A percentile compares a stretch with the other conserved stretches of the same genome.
Conservation (phyloP, 2,329 filamentous ascomycete genomes). For the Aphanoascus verrucosus region DNA sequence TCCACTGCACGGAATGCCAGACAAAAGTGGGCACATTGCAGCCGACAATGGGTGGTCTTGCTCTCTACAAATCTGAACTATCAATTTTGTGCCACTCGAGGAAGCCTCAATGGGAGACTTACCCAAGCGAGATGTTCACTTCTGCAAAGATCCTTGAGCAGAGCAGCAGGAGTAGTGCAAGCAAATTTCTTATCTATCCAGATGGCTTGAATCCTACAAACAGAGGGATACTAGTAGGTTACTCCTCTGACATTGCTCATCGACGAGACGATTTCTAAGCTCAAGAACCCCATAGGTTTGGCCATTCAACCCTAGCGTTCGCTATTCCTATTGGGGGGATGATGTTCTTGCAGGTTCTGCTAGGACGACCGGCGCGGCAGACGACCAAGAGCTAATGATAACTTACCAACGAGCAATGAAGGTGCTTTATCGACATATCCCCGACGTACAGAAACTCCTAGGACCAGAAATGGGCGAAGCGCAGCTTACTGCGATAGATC, state of each 20-base stretch:
- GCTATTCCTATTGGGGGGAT: slow-evolving; percentile 35
- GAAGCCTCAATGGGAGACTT: slow-evolving; percentile 23
- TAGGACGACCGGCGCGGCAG: not conserved
- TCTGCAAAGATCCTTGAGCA: slow-evolving; percentile 47
- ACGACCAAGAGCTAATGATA: slow-evolving; percentile 9
- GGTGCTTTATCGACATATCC: slow-evolving; percentile 40
- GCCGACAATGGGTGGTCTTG: slow-evolving; percentile 21
- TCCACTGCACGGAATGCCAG: slow-evolving; percentile 26
- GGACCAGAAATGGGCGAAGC: slow-evolving; percentile 28
- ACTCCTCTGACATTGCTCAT: not conserved
- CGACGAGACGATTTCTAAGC: not conserved
- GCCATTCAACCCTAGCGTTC: slow-evolving; percentile 51
- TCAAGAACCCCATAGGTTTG: slow-evolving; percentile 36
- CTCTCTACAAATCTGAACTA: slow-evolving; percentile 43
- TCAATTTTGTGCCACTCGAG: slow-evolving; percentile 18
- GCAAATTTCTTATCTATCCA: slow-evolving; percentile 44
- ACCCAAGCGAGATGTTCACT: slow-evolving; percentile 33
- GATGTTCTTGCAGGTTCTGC: slow-evolving; percentile 24
- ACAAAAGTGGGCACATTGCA: slow-evolving; percentile 32
- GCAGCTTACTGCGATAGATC: slow-evolving; percentile 39
- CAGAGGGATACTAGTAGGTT: slow-evolving; percentile 30
- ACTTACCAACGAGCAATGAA: slow-evolving; percentile 44
- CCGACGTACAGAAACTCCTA: slow-evolving; percentile 27
- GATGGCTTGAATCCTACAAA: slow-evolving; percentile 15
- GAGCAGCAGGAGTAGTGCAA: slow-evolving; percentile 45